phyloP scores from a whole-genome alignment of 2,329 filamentous ascomycete species.

The Aspergillus glaucus region DNA sequence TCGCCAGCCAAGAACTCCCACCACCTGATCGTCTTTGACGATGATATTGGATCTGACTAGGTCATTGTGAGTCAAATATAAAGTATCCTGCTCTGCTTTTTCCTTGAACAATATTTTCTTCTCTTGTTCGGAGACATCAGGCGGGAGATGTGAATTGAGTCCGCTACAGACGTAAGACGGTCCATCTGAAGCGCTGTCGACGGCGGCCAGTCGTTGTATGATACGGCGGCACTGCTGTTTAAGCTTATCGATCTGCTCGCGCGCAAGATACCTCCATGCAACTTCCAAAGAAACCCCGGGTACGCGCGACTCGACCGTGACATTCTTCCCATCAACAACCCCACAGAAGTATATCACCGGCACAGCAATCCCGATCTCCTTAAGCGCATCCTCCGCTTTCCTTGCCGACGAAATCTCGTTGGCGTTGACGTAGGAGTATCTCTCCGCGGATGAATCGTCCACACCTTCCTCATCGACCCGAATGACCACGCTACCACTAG shows the following conservation, averaged over 20 bases:
- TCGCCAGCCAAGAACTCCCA: conserved; percentile 35
- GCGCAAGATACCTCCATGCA: conserved; percentile 32
- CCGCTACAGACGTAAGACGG: conserved; percentile 30
- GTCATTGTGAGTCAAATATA: conserved; percentile 33
- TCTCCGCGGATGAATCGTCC: conserved; percentile 21
- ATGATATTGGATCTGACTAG: conserved; percentile 33
- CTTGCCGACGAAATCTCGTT: conserved; percentile 32
- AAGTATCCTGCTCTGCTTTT: conserved; percentile 17
- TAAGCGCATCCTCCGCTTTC: conserved; percentile 28
- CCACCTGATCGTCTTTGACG: conserved; percentile 30
- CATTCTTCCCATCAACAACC: conserved; percentile 32
- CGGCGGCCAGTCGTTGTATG: conserved; percentile 20
- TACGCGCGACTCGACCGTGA: conserved; percentile 35
- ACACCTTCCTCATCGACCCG: conserved; percentile 27
- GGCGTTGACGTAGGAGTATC: conserved; percentile 28
- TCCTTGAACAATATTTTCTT: conserved; percentile 28
- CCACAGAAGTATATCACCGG: conserved; percentile 34
- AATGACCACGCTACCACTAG: conserved; percentile 32
- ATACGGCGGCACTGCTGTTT: conserved; percentile 34
- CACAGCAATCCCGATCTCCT: conserved; percentile 26
- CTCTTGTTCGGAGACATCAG: conserved; percentile 19
- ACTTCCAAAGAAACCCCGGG: conserved; percentile 35
- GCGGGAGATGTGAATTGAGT: conserved; percentile 24
- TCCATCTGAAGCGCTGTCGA: conserved; percentile 19
- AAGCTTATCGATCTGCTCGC: conserved; percentile 24